Conservation (phyloP, 352 stramenopile species). For the Phytophthora quininea region DNA sequence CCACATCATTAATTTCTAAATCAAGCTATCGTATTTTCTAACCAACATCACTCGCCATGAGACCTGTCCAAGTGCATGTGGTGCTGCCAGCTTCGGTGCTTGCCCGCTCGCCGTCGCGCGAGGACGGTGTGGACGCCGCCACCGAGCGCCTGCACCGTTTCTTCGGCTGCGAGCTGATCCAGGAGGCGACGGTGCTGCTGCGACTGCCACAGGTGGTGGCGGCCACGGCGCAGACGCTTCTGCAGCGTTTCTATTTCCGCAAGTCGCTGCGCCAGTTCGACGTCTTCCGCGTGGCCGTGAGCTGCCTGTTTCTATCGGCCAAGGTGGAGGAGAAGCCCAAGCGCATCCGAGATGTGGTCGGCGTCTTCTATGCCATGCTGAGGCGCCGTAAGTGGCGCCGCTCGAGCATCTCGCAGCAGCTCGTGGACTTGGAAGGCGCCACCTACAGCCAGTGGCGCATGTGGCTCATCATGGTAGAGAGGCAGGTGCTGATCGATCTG, state of each 20-base stretch:
- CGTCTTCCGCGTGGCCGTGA: constrained; percentile 88
- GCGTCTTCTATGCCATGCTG: constrained; percentile 91
- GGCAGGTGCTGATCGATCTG: constrained; percentile 92
- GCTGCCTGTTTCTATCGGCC: constrained; percentile 87
- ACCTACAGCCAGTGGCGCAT: constrained; percentile 79
- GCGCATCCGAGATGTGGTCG: constrained; percentile 81
- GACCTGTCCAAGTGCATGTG: constrained; percentile 42
- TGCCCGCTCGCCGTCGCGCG: constrained; percentile 51
- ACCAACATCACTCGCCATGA: background rate
- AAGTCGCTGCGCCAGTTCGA: constrained; percentile 89
- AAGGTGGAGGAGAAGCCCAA: constrained; percentile 91
- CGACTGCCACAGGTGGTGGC: constrained; percentile 90
- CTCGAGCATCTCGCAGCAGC: constrained; percentile 52
- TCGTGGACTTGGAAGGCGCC: constrained; percentile 69
- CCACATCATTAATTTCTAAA: constrained; percentile 16
- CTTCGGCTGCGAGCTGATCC: constrained; percentile 91
- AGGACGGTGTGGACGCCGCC: constrained; percentile 40
- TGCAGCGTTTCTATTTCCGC: constrained; percentile 92
- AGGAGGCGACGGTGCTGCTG: constrained; percentile 89
- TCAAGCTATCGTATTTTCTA: background rate
- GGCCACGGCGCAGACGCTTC: constrained; percentile 90
- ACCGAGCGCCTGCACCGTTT: constrained; percentile 71
- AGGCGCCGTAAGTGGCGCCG: constrained; percentile 65
- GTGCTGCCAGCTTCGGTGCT: constrained; percentile 53
- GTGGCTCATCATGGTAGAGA: constrained; percentile 89